Conservation (phyloP, 1,139 yeast species). For the Scheffersomyces quercinus region DNA sequence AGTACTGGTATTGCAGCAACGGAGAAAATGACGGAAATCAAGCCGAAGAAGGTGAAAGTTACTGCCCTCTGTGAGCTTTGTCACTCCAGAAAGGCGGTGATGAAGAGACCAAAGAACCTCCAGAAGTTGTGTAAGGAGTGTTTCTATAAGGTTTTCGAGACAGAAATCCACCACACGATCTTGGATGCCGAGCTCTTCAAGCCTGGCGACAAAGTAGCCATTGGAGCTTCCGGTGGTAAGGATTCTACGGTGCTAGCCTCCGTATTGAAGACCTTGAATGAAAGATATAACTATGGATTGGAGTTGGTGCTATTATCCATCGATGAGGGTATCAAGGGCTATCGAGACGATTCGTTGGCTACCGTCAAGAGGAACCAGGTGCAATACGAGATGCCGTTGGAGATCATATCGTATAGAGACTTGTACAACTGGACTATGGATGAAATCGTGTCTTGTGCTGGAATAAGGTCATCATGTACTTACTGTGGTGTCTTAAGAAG, state of each 20-base stretch:
- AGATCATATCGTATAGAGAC: constrained; percentile 86
- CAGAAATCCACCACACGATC: constrained; percentile 93
- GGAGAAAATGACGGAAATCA: not conserved
- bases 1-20: too few species aligned
- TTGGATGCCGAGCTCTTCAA: constrained; percentile 65
- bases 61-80: constrained; percentile 78
- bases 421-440: constrained; percentile 98
- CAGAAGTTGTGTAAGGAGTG: constrained; percentile 92
- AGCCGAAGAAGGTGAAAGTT: constrained; percentile 37
- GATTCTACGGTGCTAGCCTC: constrained; percentile 96
- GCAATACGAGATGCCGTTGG: constrained; percentile 87
- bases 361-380: constrained; percentile 90
- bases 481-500: constrained; percentile 97
- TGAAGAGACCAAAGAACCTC: constrained; percentile 89
- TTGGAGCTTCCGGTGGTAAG: constrained; percentile 98
- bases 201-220: constrained; percentile 85
- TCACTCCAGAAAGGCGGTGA: constrained; percentile 76
- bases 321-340: constrained; percentile 97
- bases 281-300: constrained; percentile 83
- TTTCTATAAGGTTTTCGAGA: constrained; percentile 87
- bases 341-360: constrained; percentile 94
- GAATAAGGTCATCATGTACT: constrained; percentile 92
- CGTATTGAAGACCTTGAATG: constrained; percentile 82
- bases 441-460: constrained; percentile 93
- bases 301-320: constrained; percentile 79